phyloP scores from a whole-genome alignment of 495 filamentous ascomycete genomes.

The Hypoxylon rickii region DNA sequence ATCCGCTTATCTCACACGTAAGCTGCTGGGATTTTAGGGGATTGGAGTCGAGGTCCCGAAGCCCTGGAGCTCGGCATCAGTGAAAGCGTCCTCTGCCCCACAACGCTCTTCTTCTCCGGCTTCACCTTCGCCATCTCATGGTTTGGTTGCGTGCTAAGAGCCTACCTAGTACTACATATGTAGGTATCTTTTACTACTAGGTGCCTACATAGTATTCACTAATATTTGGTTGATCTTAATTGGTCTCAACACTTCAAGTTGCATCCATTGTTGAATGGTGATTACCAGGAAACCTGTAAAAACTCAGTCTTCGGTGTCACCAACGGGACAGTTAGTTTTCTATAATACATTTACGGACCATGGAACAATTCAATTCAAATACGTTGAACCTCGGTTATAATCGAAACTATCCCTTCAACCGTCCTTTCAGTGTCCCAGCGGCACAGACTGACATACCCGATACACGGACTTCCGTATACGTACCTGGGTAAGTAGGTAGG shows the following conservation, averaged over 20 bases:
- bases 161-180: constrained; percentile 8
- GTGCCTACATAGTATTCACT: neutral
- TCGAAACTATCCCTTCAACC: neutral
- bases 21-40: too few relatives aligned
- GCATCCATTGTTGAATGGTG: too few relatives aligned
- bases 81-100: too few relatives aligned
- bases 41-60: too few relatives aligned
- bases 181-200: neutral
- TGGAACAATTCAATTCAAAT: too few relatives aligned
- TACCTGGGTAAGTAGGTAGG: too few relatives aligned
- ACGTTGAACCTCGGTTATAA: neutral
- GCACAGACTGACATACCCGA: neutral
- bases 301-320: neutral
- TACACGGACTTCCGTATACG: too few relatives aligned
- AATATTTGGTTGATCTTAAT: neutral
- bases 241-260: neutral
- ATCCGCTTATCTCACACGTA: too few relatives aligned
- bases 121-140: constrained; percentile 3
- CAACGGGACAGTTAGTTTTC: too few relatives aligned
- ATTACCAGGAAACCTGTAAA: too few relatives aligned
- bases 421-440: neutral
- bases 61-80: constrained; percentile 9
- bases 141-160: neutral
- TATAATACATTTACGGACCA: too few relatives aligned
- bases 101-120: neutral